Conservation (phyloP, 345 rosid genomes). For the Eucalyptus globulus region DNA sequence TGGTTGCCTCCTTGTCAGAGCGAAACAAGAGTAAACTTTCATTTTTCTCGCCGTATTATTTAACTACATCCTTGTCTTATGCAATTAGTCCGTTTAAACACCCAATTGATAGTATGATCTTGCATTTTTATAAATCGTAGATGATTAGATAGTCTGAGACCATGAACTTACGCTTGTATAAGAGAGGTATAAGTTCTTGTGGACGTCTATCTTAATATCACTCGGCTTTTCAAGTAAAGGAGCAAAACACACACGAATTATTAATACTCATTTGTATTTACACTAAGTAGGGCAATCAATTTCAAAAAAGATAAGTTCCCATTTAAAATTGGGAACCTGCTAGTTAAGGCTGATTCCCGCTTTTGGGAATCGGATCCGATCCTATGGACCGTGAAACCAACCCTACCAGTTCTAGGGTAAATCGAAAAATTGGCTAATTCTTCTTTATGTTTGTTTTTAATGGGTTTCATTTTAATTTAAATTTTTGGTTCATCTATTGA, state of each 20-base stretch:
- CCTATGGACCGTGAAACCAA: not conserved
- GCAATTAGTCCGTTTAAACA: not conserved
- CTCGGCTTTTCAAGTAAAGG: not conserved
- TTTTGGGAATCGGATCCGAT: rapidly evolving
- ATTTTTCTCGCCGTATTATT: not conserved
- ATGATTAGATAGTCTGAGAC: not conserved
- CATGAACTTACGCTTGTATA: not conserved
- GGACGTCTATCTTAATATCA: rapidly evolving
- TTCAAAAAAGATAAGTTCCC: not conserved
- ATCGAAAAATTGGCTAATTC: too few species aligned
- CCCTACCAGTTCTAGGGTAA: rapidly evolving
- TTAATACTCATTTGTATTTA: not conserved
- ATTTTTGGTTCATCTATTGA: not conserved
- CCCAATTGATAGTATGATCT: not conserved
- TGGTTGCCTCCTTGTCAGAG: not conserved
- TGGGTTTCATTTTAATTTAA: not conserved
- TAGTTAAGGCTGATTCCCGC: rapidly evolving
- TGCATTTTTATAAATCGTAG: not conserved
- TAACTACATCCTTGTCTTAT: not conserved
- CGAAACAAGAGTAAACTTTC: not conserved
- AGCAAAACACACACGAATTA: not conserved
- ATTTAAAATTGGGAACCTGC: not conserved
- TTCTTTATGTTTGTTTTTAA: not conserved
- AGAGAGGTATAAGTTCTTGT: not conserved
- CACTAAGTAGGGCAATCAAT: too few species aligned